A percentile compares a stretch with the other conserved stretches of the same genome.
Evolutionary conservation across 225 moss, liverwort and hornwort genomes (phyloP).

Genomic region (Asterella californica): DNA sequence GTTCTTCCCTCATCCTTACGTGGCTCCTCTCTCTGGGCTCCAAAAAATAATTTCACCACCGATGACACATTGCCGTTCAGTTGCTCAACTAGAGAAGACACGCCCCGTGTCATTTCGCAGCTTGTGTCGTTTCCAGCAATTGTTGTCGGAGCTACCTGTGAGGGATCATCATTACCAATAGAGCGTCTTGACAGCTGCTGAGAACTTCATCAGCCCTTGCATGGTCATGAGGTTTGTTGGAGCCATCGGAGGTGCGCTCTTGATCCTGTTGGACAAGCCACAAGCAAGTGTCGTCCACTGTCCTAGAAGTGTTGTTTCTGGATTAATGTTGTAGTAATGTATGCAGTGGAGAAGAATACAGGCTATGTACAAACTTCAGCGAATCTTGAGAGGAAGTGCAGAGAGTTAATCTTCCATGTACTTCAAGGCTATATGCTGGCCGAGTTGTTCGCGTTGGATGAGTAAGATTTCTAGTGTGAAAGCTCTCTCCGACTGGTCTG

Average conservation of each 20-base stretch:
- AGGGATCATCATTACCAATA: not conserved
- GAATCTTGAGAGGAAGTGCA: not conserved
- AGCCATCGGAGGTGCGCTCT: slow-evolving; percentile 1
- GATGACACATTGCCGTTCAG: slow-evolving; percentile 20
- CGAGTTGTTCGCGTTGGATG: no score
- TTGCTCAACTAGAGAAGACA: not conserved
- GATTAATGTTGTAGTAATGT: not conserved
- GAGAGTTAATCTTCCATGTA: not conserved
- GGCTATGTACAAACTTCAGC: not conserved
- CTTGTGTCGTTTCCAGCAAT: not conserved
- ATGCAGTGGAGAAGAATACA: not conserved
- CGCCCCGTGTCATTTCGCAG: not conserved
- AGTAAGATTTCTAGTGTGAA: no score
- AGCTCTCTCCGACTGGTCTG: no score
- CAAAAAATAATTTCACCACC: slow-evolving; percentile 31
- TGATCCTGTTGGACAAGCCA: not conserved
- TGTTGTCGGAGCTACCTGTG: not conserved
- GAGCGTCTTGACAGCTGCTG: not conserved
- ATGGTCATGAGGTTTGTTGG: not conserved
- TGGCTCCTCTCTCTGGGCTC: not conserved
- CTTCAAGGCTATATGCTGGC: not conserved
- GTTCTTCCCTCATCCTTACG: not conserved
- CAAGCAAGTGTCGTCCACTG: not conserved
- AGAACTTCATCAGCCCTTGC: not conserved
- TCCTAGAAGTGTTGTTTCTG: no score